Evolutionary conservation across 495 filamentous ascomycete species (phyloP).

Genomic region (Hyaloscypha finlandica): DNA sequence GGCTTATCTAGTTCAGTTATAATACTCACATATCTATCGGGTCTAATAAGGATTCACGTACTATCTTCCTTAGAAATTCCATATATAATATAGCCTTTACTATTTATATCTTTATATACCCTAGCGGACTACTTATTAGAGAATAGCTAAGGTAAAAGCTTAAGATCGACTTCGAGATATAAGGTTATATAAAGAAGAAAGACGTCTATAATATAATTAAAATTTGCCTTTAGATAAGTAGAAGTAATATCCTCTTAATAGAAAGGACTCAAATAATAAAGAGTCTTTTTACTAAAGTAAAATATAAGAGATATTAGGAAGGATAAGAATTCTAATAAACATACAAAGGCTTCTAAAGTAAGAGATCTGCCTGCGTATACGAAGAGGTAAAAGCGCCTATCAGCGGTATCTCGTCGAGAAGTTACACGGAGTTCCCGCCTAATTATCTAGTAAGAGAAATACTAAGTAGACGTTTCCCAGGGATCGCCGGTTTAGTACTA

Average conservation of each 20-base stretch:
- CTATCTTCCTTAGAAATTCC: slow-evolving; percentile 43
- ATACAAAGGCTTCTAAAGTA: slow-evolving; percentile 6
- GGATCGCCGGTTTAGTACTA: slow-evolving; percentile 7
- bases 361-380: slow-evolving; percentile 10
- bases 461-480: slow-evolving; percentile 11
- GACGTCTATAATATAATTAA: slow-evolving; percentile 7
- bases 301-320: background rate
- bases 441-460: slow-evolving; percentile 8
- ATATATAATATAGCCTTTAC: slow-evolving; percentile 25
- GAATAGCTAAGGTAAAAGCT: slow-evolving; percentile 7
- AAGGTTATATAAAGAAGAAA: slow-evolving; percentile 2
- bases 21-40: slow-evolving; percentile 63
- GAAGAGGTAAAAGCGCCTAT: slow-evolving; percentile 11
- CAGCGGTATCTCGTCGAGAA: slow-evolving; percentile 8
- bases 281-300: slow-evolving; percentile 5
- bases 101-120: slow-evolving; percentile 6
- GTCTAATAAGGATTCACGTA: slow-evolving; percentile 64
- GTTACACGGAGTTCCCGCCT: slow-evolving; percentile 10
- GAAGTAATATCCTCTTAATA: slow-evolving; percentile 7
- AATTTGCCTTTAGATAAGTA: slow-evolving; percentile 11
- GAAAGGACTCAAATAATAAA: slow-evolving; percentile 1
- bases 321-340: slow-evolving; percentile 9
- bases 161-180: slow-evolving; percentile 10
- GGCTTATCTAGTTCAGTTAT: slow-evolving; percentile 1
- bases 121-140: slow-evolving; percentile 4